phyloP scores from a whole-genome alignment of 1,284 basidiomycete species.

The Cystobasidium sp. region DNA sequence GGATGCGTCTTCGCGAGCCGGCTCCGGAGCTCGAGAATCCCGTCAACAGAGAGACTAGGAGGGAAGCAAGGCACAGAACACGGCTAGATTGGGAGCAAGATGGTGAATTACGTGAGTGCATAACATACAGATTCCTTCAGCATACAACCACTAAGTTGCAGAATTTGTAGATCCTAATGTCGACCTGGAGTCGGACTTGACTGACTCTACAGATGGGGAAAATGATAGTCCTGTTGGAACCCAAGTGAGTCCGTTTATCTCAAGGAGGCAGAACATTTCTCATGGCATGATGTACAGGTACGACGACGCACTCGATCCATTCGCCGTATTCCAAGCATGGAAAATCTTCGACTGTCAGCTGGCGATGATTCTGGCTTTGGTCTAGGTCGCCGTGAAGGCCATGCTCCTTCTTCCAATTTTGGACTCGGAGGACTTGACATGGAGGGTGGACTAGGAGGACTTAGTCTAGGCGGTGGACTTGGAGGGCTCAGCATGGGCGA shows the following conservation, averaged over 20 bases:
- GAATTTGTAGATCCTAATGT: background rate
- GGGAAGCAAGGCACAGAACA: constrained; percentile 1
- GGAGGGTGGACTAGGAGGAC: background rate
- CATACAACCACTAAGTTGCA: background rate
- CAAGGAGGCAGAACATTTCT: background rate
- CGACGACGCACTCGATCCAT: background rate
- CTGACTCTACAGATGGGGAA: constrained; percentile 15
- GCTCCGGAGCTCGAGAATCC: constrained; percentile 1
- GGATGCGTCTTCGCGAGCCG: background rate
- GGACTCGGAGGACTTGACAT: background rate
- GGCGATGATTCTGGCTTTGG: constrained; percentile 2
- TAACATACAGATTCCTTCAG: background rate
- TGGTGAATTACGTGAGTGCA: constrained; percentile 3
- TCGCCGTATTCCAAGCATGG: constrained; percentile 3
- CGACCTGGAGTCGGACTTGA: constrained; percentile 1
- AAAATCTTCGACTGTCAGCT: background rate
- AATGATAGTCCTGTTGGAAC: constrained; percentile 1
- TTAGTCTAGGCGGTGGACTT: background rate
- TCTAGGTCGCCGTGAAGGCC: background rate
- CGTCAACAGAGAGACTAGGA: background rate
- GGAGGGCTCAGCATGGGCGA: background rate
- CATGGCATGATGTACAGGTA: background rate
- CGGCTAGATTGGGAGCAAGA: background rate
- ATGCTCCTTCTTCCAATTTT: background rate
- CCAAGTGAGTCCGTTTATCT: background rate